Percentiles rank a stretch among this genome's conserved stretches.
Conservation (phyloP, 306 rosid genomes). For the Echinosophora koreensis region DNA sequence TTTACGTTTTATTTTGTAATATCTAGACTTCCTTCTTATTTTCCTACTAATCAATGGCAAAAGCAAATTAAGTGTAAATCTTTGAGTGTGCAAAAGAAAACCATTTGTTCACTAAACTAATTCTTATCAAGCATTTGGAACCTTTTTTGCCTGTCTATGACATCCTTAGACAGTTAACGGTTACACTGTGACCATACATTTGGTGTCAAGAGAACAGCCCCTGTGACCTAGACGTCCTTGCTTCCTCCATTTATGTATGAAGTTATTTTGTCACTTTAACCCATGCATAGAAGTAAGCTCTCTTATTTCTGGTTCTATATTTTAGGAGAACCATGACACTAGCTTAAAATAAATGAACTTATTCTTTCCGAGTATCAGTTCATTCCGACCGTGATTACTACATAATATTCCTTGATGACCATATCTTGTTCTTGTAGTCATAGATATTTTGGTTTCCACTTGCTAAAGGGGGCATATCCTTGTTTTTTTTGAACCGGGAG, state of each 20-base stretch:
- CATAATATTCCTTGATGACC: neutral
- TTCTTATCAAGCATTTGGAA: slow-evolving; percentile 20
- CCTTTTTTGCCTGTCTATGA: neutral
- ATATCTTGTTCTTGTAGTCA: neutral
- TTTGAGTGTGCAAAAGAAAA: slow-evolving; percentile 4
- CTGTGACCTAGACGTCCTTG: slow-evolving; percentile 23
- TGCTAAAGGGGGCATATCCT: neutral
- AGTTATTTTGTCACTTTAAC: slow-evolving; percentile 15
- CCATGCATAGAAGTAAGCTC: slow-evolving; percentile 23
- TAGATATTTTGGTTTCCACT: slow-evolving; percentile 23
- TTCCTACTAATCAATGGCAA: slow-evolving; percentile 32
- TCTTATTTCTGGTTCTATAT: slow-evolving; percentile 12
- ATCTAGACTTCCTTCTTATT: slow-evolving; percentile 12
- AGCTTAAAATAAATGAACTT: slow-evolving; percentile 1
- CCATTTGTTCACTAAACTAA: neutral
- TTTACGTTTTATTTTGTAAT: slow-evolving; percentile 19
- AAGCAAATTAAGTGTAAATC: neutral
- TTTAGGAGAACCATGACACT: neutral
- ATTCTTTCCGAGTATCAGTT: neutral
- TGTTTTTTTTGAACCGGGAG: neutral
- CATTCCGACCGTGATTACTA: neutral
- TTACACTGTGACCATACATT: slow-evolving; percentile 17
- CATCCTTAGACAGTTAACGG: slow-evolving; percentile 7
- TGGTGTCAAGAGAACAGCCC: slow-evolving; percentile 33
- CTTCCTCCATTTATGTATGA: neutral